Conservation (phyloP, 768 basidiomycete species). For the Crepidotus variabilis region DNA sequence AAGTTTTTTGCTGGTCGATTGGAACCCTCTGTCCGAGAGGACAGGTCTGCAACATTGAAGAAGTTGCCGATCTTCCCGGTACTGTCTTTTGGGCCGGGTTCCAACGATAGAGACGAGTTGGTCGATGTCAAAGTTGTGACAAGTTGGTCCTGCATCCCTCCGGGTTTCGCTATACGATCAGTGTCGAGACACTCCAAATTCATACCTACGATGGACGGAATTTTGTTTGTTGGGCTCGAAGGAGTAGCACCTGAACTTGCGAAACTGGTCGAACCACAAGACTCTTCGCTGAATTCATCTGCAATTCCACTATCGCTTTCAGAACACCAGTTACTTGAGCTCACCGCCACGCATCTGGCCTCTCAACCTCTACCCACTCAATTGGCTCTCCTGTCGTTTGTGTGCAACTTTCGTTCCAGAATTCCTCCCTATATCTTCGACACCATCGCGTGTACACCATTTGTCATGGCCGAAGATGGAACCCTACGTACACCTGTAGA, state of each 20-base stretch:
- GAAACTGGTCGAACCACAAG: conserved; percentile 19
- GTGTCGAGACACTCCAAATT: conserved; percentile 11
- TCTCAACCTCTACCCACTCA: conserved; percentile 23
- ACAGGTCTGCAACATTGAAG: conserved; percentile 9
- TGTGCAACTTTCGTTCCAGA: conserved; percentile 16
- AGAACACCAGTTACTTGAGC: conserved; percentile 20
- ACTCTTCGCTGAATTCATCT: not conserved
- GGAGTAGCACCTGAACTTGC: conserved; percentile 17
- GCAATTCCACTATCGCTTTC: conserved; percentile 6
- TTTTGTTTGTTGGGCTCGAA: conserved; percentile 26
- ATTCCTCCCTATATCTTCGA: conserved; percentile 24
- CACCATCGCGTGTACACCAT: conserved; percentile 18
- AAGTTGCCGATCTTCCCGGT: conserved; percentile 27
- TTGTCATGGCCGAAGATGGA: conserved; percentile 23
- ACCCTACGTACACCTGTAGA: conserved; percentile 17
- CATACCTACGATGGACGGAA: conserved; percentile 19
- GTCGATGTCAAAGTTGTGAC: not conserved
- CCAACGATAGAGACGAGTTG: not conserved
- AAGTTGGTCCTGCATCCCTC: conserved; percentile 8
- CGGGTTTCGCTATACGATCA: conserved; percentile 2
- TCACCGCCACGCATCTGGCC: conserved; percentile 25
- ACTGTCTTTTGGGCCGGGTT: conserved; percentile 7
- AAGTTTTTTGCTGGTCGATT: conserved; percentile 9
- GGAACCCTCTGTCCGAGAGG: conserved; percentile 4
- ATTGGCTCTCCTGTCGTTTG: conserved; percentile 22